These are phyloP conservation scores for Gastrodia elata DNA, from an alignment of 106 monocot genomes.

Conservation along the genomic window DNA sequence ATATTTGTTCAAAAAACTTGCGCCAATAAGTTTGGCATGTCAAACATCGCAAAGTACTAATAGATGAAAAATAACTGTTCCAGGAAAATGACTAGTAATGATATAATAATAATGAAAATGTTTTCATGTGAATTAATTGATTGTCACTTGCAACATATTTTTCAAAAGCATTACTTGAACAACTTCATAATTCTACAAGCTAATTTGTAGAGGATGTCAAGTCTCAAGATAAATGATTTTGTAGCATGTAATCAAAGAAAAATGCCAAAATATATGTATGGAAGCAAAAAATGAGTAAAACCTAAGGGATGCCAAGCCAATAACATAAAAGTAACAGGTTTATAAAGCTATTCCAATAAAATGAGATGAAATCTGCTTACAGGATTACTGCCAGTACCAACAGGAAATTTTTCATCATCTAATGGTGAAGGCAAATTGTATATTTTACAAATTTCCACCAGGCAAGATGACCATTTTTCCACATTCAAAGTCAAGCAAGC, in stretches of 20 bases:
- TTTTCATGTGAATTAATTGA: background rate
- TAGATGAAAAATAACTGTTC: background rate
- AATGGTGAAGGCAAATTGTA: slow-evolving; percentile 60
- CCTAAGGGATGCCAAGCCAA: background rate
- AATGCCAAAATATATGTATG: background rate
- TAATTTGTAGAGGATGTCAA: background rate
- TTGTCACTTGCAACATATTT: background rate
- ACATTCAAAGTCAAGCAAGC: slow-evolving; percentile 75
- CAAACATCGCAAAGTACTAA: background rate
- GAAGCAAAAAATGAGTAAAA: background rate
- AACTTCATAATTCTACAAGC: background rate
- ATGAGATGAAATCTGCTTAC: slow-evolving; percentile 43
- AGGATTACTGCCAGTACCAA: slow-evolving; percentile 99
- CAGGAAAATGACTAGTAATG: background rate
- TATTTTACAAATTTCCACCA: slow-evolving; percentile 55
- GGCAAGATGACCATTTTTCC: slow-evolving; percentile 59
- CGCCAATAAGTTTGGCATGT: background rate
- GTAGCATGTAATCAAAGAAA: background rate
- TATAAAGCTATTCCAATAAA: background rate
- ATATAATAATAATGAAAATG: background rate
- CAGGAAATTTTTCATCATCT: slow-evolving; percentile 84
- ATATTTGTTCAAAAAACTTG: background rate
- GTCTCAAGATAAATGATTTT: background rate
- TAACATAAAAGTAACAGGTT: background rate
- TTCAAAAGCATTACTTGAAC: background rate